Evolutionary conservation across 345 rosid species (phyloP), one percentile per base, ranked within the genome.

Genomic region (Salix arbutifolia): DNA sequence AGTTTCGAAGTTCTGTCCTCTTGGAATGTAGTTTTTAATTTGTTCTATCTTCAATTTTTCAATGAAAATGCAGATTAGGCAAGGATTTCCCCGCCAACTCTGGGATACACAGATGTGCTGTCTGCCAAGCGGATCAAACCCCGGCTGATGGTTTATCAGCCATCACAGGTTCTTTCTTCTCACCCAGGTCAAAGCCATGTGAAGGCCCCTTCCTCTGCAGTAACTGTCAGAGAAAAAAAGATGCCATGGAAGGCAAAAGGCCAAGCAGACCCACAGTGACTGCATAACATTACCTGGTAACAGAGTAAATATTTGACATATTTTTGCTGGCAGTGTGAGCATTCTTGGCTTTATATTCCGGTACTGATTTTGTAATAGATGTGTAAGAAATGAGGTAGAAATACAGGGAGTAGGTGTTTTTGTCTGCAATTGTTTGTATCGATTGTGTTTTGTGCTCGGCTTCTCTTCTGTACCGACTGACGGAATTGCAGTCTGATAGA

Each of bases 161-260:
- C 62, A 90, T 88, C 77, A 85, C 91, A 1, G 92, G 89, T 60
- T 61, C 90, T n/a, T 84, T 90, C 73, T 87, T 88, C 87, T 85
- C 97, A n/a, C 83, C 95, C 19, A 80, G 91, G 69, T 88, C 99
- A 25, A 89, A 89, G 78, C 91, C 92, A 74, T 89, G 96, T 90
- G 99, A 93, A 78, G 98, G 99, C 25, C 99, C 97, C 76, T 92
- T 88, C 82, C 93, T 96, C 67, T 96, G 99, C 79, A 79, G 90
- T 17, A 83, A 38, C 78, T 96, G 99, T 83, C 85, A 84, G 87
- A 89, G 83, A 75, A 96, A 96, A 95, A 96, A 92, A 85, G 99
- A 96, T 65, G 99, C 99, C 40, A 96, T 96, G 99, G 99, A 96
- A 89, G 99, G 99, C 73, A 96, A 90, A 85, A 90, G 90, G 87